Percentiles rank a stretch among this genome's conserved stretches.
Evolutionary conservation across 331 rosid species (phyloP).

Genomic region (Rosa hybrid): DNA sequence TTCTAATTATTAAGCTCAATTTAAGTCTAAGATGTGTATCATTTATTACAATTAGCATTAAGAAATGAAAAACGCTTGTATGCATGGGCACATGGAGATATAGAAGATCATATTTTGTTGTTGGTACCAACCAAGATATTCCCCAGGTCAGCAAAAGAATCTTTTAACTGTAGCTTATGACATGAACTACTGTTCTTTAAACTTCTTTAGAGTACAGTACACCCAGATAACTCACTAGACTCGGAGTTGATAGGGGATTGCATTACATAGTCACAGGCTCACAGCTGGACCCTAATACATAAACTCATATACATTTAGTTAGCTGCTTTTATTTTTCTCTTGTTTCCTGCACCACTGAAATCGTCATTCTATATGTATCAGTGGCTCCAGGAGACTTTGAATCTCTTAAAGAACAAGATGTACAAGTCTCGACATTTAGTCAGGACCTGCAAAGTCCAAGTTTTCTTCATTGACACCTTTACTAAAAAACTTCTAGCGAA

Average conservation of each 20-base stretch:
- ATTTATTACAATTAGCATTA: not conserved
- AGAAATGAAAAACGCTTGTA: constrained; percentile 4
- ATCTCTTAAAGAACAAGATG: not conserved
- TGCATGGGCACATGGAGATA: not conserved
- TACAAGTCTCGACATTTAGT: not conserved
- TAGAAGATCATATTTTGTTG: not conserved
- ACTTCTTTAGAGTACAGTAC: not conserved
- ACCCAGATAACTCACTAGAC: not conserved
- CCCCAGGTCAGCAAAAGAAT: not conserved
- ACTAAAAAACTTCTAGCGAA: not conserved
- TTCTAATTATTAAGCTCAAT: constrained; percentile 15
- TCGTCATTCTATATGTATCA: not conserved
- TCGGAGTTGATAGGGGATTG: not conserved
- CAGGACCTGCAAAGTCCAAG: not conserved
- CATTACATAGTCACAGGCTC: not conserved
- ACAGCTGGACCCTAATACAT: not conserved
- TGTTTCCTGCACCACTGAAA: not conserved
- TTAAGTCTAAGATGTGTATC: not conserved
- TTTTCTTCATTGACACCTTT: not conserved
- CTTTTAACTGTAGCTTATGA: not conserved
- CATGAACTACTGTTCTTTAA: not conserved
- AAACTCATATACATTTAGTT: not conserved
- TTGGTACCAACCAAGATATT: constrained; percentile 10
- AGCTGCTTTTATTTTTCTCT: not conserved
- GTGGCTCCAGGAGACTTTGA: not conserved